A percentile compares a stretch with the other conserved stretches of the same genome.
These are phyloP conservation scores for Funneliformis mosseae DNA, from an alignment of 192 early-diverging fungal species.

Conservation along the genomic window DNA sequence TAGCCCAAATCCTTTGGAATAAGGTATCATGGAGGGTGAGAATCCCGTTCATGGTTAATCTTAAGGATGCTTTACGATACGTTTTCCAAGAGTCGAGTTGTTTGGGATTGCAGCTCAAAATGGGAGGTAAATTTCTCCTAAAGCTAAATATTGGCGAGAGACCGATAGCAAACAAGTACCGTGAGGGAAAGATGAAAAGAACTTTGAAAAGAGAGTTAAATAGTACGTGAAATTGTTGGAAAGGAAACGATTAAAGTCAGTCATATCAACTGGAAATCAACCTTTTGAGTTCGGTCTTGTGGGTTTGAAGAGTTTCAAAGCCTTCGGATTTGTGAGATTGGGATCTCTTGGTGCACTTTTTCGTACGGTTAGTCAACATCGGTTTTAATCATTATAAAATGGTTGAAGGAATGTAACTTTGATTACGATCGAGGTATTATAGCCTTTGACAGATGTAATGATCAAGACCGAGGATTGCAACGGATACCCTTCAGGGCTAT, in stretches of 20 bases:
- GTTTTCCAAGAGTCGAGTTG: slow-evolving; percentile 71
- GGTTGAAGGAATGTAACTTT: no score
- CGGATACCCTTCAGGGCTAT: slow-evolving; percentile 42
- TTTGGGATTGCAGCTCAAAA: slow-evolving; percentile 76
- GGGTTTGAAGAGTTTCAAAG: no score
- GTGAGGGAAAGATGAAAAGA: slow-evolving; percentile 87
- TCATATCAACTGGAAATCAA: slow-evolving; percentile 55
- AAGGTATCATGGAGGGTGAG: slow-evolving; percentile 75
- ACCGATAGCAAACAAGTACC: slow-evolving; percentile 89
- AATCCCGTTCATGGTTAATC: slow-evolving; percentile 60
- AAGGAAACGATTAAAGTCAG: slow-evolving; percentile 72
- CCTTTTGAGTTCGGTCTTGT: no score
- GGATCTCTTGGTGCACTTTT: no score
- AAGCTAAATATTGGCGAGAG: slow-evolving; percentile 84
- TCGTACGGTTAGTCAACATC: no score
- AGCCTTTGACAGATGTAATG: no score
- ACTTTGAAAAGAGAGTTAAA: slow-evolving; percentile 85
- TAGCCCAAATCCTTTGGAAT: slow-evolving; percentile 67
- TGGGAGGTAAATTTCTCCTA: slow-evolving; percentile 80
- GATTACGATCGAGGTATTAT: no score
- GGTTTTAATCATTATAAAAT: no score
- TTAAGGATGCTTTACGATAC: slow-evolving; percentile 50
- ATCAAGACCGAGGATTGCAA: slow-evolving; percentile 1
- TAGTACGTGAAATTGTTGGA: slow-evolving; percentile 82
- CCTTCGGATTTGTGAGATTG: no score